phyloP scores from a whole-genome alignment of 164 flowering plant species.

The Vitis labrusca region DNA sequence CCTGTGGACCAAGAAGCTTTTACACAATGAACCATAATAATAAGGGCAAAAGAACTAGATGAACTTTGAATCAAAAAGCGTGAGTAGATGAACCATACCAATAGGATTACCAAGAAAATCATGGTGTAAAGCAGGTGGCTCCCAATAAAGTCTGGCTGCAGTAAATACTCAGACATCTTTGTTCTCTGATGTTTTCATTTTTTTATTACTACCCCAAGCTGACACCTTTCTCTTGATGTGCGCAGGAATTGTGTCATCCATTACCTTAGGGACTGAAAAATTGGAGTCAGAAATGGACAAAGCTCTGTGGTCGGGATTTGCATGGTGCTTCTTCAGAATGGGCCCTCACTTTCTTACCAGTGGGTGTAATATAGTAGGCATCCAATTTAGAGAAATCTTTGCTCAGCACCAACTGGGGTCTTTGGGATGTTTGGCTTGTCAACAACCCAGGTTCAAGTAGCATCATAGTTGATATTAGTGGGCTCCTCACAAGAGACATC shows the following conservation, averaged over 20 bases:
- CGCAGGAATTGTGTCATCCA: constrained; percentile 61
- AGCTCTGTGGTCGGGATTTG: constrained; percentile 44
- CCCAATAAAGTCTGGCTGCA: no score
- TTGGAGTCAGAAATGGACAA: constrained; percentile 42
- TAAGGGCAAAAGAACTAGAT: no score
- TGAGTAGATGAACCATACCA: no score
- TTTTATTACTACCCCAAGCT: constrained; percentile 20
- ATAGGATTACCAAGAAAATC: no score
- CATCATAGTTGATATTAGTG: constrained; percentile 66
- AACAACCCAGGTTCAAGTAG: constrained; percentile 64
- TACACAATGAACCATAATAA: no score
- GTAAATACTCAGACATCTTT: neutral
- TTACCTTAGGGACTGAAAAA: constrained; percentile 39
- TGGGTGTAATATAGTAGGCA: constrained; percentile 54
- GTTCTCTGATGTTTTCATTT: constrained; percentile 19
- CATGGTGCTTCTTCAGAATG: constrained; percentile 46
- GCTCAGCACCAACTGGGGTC: constrained; percentile 59
- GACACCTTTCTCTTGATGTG: constrained; percentile 12
- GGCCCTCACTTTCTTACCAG: constrained; percentile 60
- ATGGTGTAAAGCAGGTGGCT: no score
- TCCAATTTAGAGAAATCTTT: constrained; percentile 67
- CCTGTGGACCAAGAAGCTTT: no score
- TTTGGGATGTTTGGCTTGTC: constrained; percentile 80
- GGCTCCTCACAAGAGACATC: constrained; percentile 63
- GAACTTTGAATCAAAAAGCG: no score